Conservation (phyloP, 2,329 filamentous ascomycete genomes). For the Fusarium sterilihyphosum region DNA sequence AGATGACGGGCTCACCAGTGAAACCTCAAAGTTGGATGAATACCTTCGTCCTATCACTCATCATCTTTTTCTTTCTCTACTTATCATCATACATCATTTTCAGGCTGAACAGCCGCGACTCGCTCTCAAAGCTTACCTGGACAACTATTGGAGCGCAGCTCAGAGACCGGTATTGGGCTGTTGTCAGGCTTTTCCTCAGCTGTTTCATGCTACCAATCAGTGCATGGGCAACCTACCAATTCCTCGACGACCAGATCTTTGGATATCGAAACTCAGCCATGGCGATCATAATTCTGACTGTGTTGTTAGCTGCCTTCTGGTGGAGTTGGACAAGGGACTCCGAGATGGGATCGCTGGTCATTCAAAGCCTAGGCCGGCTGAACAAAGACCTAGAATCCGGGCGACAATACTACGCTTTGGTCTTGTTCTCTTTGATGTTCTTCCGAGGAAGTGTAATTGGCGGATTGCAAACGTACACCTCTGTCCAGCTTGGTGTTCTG, state of each 20-base stretch:
- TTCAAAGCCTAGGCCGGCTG: not conserved
- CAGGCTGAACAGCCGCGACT: not conserved
- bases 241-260: slow-evolving; percentile 47
- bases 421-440: slow-evolving; percentile 23
- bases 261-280: slow-evolving; percentile 50
- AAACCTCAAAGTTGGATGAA: slow-evolving; percentile 74
- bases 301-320: slow-evolving; percentile 38
- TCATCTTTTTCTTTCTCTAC: slow-evolving; percentile 66
- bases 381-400: no score
- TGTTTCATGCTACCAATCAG: slow-evolving; percentile 79
- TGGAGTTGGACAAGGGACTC: slow-evolving; percentile 37
- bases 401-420: not conserved
- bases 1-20: slow-evolving; percentile 72
- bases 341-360: slow-evolving; percentile 3
- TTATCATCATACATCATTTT: slow-evolving; percentile 60
- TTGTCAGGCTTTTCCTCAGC: slow-evolving; percentile 76
- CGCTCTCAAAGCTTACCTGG: not conserved
- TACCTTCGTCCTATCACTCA: slow-evolving; percentile 72
- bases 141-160: slow-evolving; percentile 48
- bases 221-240: slow-evolving; percentile 76
- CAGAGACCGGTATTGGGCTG: slow-evolving; percentile 52
- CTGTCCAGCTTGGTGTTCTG: slow-evolving; percentile 12
- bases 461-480: slow-evolving; percentile 11
- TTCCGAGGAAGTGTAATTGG: slow-evolving; percentile 25
- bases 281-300: slow-evolving; percentile 32